Evolutionary conservation across 306 rosid genomes (phyloP), one percentile per base, ranked within the genome.

Genomic region (Cicer chorassanicum): DNA sequence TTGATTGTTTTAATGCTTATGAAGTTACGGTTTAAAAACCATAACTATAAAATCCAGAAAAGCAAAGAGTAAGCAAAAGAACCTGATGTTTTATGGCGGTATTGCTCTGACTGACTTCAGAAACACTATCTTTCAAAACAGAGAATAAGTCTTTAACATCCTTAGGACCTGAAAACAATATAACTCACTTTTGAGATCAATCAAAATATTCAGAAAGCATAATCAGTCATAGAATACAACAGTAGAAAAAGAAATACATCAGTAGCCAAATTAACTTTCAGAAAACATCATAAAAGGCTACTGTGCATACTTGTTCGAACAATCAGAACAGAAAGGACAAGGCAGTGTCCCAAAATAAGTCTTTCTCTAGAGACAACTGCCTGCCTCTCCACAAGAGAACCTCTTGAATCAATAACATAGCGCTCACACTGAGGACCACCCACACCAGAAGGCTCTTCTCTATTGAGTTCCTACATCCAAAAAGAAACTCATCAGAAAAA

Each of bases 401-500:
- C 97, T 87, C 92, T 91, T 79, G 97, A 91, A 85, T 94, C 98
- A 70, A 94, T 87, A 84, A 94, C 78, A 70, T 84, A 86, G 63
- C 59, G 89, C 86, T 94, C 98, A 80, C 91, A 87, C 51, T 88
- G 87, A 71, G 94, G 96, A 76, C 94, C 98, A 73, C 98, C 98
- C 85, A 87, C 80, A 70, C 98, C 97, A 83, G 93, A 91, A 51
- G 97, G 96, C 74, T 94, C 98, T 86, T 90, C 94, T 78, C 97
- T 86, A 83, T 88, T 94, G 67, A 94, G 97, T 70, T 94, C 98
- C 97, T 94, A 76, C 53, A 85, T 62, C 8, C 62, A 83, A 83
- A 64, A 78, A 57, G 9, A 64, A 61, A 34, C 34, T 59, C 56
- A 45, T 50, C 48, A 67, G 21, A 72, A 68, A 60, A 56, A 14